Evolutionary conservation across 257 asterid genomes (phyloP), one percentile per base, ranked within the genome.

Genomic region (Capsicum baccatum): DNA sequence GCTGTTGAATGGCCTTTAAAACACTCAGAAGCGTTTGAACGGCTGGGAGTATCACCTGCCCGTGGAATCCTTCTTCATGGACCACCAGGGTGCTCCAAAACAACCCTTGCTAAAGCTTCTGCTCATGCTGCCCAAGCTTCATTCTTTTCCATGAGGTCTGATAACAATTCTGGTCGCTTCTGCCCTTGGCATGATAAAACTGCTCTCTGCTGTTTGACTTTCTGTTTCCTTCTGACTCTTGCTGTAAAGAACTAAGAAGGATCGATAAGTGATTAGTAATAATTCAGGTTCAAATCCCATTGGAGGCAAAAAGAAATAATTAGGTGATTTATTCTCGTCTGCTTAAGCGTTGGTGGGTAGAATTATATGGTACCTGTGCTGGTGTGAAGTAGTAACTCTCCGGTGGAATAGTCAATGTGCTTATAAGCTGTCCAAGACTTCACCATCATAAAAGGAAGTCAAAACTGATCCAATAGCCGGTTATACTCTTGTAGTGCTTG

Each of bases 71-170:
- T 94, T 79, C 97, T 96, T 83, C 98, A 96, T 73, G 98, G 99
- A 39, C 99, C 98, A 59, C 99, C 99, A 63, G 99, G 99, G 37
- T 96, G 99, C 94, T 96, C 98, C 12, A 96, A 96, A 91, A 96
- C 99, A 67, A 96, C 98, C 85, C 97, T 96, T 10, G 99, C 97
- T 13, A 96, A 92, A 89, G 98, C 99, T 86, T 97, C 98, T 83
- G 98, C 98, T 79, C 93, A 91, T 91, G 98, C 97, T 82, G 94
- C 99, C 79, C 94, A 94, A 87, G 98, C 99, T 87, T 91, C 98
- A 42, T 96, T 96, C 91, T 96, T 96, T 87, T 93, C 99, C 59
- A 88, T 96, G 92, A 92, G 98, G 99, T 96, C 83, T 71, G 86
- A 3, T 84, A 57, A 83, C 26, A 66, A 57, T 74, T 71, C 44